Evolutionary conservation across 2,329 filamentous ascomycete genomes (phyloP).

Genomic region (Exophiala bonariae): DNA sequence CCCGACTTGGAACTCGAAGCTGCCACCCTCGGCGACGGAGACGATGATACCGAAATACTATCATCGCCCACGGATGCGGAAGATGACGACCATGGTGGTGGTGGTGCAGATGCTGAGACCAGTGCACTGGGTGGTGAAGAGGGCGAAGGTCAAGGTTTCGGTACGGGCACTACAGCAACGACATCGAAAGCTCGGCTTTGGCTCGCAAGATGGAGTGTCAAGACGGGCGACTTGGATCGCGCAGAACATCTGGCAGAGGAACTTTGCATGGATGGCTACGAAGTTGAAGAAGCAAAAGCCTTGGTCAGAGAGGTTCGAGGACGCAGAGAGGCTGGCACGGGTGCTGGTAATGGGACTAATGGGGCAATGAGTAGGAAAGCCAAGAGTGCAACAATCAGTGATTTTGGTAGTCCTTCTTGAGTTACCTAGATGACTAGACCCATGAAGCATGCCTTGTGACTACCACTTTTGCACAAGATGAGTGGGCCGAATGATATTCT

Average conservation of each 20-base stretch:
- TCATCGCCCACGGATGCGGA: constrained; percentile 25
- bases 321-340: constrained; percentile 63
- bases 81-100: constrained; percentile 37
- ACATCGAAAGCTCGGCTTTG: constrained; percentile 93
- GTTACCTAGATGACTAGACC: too few relatives aligned
- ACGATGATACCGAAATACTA: constrained; percentile 35
- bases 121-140: constrained; percentile 38
- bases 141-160: constrained; percentile 44
- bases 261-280: constrained; percentile 90
- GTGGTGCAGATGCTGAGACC: constrained; percentile 34
- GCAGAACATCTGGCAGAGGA: constrained; percentile 84
- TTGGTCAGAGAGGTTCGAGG: constrained; percentile 83
- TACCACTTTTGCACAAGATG: too few relatives aligned
- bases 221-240: constrained; percentile 69
- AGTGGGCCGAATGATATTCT: too few relatives aligned
- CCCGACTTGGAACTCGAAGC: constrained; percentile 14
- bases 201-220: constrained; percentile 82
- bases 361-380: too few relatives aligned
- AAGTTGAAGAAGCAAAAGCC: constrained; percentile 95
- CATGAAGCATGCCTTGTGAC: too few relatives aligned
- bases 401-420: too few relatives aligned
- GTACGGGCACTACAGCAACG: constrained; percentile 84
- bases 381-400: too few relatives aligned
- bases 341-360: too few relatives aligned
- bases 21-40: constrained; percentile 37